Percentiles rank a stretch among this genome's conserved stretches.
Evolutionary conservation across 192 early-diverging fungal genomes (phyloP).

Genomic region (Coemansia brasiliensis): DNA sequence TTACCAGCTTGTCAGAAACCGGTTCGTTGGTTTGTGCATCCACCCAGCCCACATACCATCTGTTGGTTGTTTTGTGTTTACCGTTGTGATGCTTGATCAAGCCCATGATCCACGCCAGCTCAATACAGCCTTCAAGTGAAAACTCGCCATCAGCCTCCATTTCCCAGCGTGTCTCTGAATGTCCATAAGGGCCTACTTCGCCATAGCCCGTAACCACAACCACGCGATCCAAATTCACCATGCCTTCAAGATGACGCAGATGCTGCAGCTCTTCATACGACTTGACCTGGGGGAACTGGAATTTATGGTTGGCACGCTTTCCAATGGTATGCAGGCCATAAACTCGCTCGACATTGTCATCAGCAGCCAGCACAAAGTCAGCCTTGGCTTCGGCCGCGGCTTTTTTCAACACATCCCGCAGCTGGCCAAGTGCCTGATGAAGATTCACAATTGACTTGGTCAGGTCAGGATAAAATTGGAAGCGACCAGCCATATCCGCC

Average conservation of each 20-base stretch:
- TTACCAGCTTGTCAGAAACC: constrained; percentile 79
- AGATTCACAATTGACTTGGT: neutral
- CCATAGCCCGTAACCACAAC: constrained; percentile 89
- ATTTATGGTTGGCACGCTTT: constrained; percentile 89
- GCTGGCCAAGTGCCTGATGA: constrained; percentile 11
- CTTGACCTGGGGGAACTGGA: constrained; percentile 75
- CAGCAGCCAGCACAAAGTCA: constrained; percentile 19
- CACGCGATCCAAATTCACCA: constrained; percentile 86
- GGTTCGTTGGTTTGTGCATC: constrained; percentile 84
- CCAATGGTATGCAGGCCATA: constrained; percentile 34
- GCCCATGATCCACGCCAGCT: constrained; percentile 98
- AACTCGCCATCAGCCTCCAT: constrained; percentile 82
- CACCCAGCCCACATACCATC: constrained; percentile 86
- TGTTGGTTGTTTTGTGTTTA: constrained; percentile 64
- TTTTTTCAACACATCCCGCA: constrained; percentile 8
- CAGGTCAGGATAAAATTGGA: constrained; percentile 23
- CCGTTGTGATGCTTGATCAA: constrained; percentile 86
- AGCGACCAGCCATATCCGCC: constrained; percentile 41
- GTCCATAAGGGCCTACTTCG: constrained; percentile 92
- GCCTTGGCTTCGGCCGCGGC: constrained; percentile 6
- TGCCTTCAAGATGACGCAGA: constrained; percentile 65
- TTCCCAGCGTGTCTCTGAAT: constrained; percentile 90
- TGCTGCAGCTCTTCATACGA: constrained; percentile 63
- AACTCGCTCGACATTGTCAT: constrained; percentile 19
- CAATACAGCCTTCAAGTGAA: constrained; percentile 70